Evolutionary conservation across 1,139 yeast species (phyloP), one percentile per base, ranked within the genome.

Genomic region (Spathaspora sp.): DNA sequence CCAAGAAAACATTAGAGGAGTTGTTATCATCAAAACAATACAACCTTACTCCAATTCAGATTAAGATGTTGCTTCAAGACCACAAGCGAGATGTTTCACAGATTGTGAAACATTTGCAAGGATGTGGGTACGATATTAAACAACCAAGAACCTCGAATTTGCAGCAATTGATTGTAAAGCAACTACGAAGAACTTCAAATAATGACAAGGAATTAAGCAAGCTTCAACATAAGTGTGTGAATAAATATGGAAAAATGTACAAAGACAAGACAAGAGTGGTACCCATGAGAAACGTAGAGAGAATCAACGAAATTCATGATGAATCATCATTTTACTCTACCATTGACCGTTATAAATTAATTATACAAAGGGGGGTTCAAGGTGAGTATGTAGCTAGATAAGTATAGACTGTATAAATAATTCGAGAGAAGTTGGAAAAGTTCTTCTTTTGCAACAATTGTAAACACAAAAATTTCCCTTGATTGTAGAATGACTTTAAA

Each of bases 21-120:
- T 39, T 50, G 7, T 41, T 49, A 31, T 7, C 5, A 7, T 15
- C 29, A 5, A 43, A 44, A 16, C 42, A 42, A 9, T 47, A 45
- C 17, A 34, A 24, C n/a, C 44, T 48, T 18, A 44, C 45, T n/a
- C 34, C 33, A n/a, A 34, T 44, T 38, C 48, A 47, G 41, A 37
- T 48, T 8, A 27, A 39, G n/a, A 43, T 20, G 37, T 39, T 46
- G 18, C 26, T 49, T 11, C 18, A 20, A 18, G 49, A 45, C 18
- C 29, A 44, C 9, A 20, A 41, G 6, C 38, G 47, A 29, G 46
- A 44, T 38, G 10, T 49, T 5, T 9, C 16, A 7, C 24, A 16
- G 26, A 41, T 40, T 3, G 43, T 42, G 1, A 44, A 45, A 15
- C 38, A 42, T 15, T 31, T 43, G 17, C 43, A 37, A 24, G 33